Evolutionary conservation across 257 asterid species (phyloP).

Genomic region (Nicotiana tomentosiformis): DNA sequence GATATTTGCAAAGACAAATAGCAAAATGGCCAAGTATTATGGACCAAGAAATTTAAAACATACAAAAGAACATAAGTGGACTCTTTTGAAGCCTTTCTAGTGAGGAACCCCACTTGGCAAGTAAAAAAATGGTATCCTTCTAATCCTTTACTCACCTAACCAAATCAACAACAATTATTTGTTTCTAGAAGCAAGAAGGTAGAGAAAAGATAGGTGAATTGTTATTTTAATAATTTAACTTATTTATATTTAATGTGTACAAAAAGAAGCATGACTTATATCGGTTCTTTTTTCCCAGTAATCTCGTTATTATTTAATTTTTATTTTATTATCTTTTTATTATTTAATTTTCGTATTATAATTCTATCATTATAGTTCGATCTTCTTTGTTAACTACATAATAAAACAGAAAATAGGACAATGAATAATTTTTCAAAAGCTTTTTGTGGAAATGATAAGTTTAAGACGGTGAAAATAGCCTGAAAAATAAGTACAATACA

Average conservation of each 20-base stretch:
- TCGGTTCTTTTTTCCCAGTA: too few relatives aligned
- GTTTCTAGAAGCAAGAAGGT: conserved; percentile 32
- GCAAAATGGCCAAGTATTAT: not conserved
- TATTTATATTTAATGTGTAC: not conserved
- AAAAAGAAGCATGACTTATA: too few relatives aligned
- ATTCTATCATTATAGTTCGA: too few relatives aligned
- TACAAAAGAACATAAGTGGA: not conserved
- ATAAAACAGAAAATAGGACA: not conserved
- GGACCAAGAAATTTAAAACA: not conserved
- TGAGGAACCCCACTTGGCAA: not conserved
- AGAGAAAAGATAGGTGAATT: conserved; percentile 13
- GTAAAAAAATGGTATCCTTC: not conserved
- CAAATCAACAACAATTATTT: conserved; percentile 7
- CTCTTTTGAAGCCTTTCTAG: not conserved
- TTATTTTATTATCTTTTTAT: too few relatives aligned
- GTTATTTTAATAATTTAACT: not conserved
- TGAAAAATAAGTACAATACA: not conserved
- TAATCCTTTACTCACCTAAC: not conserved
- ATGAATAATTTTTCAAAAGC: not conserved
- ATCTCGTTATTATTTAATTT: too few relatives aligned
- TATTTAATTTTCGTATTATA: too few relatives aligned
- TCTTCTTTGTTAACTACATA: not conserved
- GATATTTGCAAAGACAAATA: not conserved
- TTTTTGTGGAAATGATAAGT: not conserved
- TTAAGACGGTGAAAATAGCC: not conserved